A percentile compares a stretch with the other conserved stretches of the same genome.
Conservation (phyloP, 2,329 filamentous ascomycete species). For the Incumbomyces delicatus region DNA sequence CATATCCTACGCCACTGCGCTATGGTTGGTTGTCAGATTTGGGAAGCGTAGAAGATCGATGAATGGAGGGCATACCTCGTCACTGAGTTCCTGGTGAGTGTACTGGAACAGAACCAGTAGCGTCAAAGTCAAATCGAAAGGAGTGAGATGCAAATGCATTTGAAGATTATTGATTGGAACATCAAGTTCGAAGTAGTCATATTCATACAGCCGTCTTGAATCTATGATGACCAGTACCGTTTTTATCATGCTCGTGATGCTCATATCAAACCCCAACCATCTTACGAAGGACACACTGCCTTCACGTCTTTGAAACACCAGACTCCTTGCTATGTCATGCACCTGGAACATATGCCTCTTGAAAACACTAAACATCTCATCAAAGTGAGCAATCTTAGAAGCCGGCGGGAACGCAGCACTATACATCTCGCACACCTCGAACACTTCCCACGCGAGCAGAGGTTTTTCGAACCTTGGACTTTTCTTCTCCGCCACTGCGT, state of each 20-base stretch:
- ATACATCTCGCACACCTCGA: slow-evolving; percentile 5
- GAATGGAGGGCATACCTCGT: slow-evolving; percentile 11
- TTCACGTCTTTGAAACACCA: neutral
- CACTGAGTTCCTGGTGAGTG: slow-evolving; percentile 8
- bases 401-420: slow-evolving; percentile 3
- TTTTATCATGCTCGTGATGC: slow-evolving; percentile 5
- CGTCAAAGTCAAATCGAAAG: neutral
- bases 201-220: slow-evolving; percentile 8
- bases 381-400: neutral
- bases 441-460: slow-evolving; percentile 38
- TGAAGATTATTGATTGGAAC: neutral
- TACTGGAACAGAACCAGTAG: slow-evolving; percentile 9
- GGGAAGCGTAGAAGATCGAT: slow-evolving; percentile 8
- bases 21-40: slow-evolving; percentile 12
- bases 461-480: slow-evolving; percentile 32
- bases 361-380: neutral
- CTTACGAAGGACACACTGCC: slow-evolving; percentile 1
- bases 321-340: slow-evolving; percentile 5
- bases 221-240: slow-evolving; percentile 1
- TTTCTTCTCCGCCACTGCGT: slow-evolving; percentile 20
- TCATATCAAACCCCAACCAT: neutral
- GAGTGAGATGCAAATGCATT: neutral
- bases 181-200: neutral
- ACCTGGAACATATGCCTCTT: neutral
- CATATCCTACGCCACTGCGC: slow-evolving; percentile 10